phyloP scores from a whole-genome alignment of 352 stramenopile genomes.

The Nothophytophthora sp. region DNA sequence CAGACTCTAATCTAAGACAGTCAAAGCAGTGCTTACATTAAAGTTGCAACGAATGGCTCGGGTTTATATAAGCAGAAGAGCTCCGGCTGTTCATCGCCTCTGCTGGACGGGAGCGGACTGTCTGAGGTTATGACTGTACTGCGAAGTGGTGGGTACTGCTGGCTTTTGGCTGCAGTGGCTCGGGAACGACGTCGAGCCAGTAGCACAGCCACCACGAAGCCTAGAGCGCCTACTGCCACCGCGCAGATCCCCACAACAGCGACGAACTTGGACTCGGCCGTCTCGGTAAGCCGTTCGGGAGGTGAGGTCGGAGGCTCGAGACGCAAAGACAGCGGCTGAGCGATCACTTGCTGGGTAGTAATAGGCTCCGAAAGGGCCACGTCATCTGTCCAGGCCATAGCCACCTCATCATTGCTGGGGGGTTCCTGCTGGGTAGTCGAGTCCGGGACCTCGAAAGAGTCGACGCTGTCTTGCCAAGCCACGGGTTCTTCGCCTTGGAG shows the following conservation, averaged over 20 bases:
- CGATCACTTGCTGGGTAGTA: background rate
- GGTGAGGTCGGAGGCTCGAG: background rate
- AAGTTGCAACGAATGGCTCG: too few relatives aligned
- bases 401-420: too few relatives aligned
- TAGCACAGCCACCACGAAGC: conserved; percentile 9
- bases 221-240: conserved; percentile 5
- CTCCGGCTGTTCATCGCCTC: too few relatives aligned
- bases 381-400: too few relatives aligned
- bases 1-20: too few relatives aligned
- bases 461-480: conserved; percentile 4
- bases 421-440: too few relatives aligned
- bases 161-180: conserved; percentile 2
- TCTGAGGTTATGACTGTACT: conserved; percentile 1
- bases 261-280: conserved; percentile 3
- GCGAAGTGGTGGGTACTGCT: conserved; percentile 6
- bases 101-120: conserved; percentile 11
- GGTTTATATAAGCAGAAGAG: too few relatives aligned
- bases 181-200: conserved; percentile 8
- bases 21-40: too few relatives aligned
- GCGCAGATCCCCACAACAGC: conserved; percentile 8
- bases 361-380: too few relatives aligned
- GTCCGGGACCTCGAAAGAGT: too few relatives aligned
- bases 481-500: background rate
- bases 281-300: background rate
- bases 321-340: background rate